Evolutionary conservation across 306 rosid genomes (phyloP).

Genomic region (Abrus pulchellus): DNA sequence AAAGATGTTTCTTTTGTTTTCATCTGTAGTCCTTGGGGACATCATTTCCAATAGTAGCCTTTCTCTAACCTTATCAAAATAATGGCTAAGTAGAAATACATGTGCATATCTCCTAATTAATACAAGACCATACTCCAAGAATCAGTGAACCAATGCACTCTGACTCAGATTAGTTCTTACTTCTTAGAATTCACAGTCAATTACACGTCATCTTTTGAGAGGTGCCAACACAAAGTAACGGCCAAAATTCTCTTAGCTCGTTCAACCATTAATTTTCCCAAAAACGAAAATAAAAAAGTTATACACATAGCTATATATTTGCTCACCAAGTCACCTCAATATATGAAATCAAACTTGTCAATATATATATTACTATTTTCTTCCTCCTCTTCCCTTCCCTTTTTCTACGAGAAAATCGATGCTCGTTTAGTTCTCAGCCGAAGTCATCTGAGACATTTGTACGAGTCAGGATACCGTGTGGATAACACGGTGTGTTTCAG

Average conservation of each 20-base stretch:
- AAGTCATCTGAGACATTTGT: conserved; percentile 63
- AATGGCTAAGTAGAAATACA: background rate
- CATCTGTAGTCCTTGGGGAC: background rate
- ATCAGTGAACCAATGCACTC: conserved; percentile 1
- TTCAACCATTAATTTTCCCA: conserved; percentile 43
- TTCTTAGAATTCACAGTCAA: conserved; percentile 10
- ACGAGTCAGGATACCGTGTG: conserved; percentile 67
- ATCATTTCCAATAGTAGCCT: too few relatives aligned
- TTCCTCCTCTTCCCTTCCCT: background rate
- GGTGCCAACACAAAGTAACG: conserved; percentile 15
- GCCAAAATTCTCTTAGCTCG: conserved; percentile 34
- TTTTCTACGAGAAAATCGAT: conserved; percentile 43
- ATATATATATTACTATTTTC: conserved; percentile 10
- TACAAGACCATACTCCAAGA: background rate
- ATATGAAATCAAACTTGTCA: conserved; percentile 18
- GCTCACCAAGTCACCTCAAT: background rate
- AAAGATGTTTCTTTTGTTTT: background rate
- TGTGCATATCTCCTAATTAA: background rate
- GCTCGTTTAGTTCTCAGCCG: conserved; percentile 11
- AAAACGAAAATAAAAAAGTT: background rate
- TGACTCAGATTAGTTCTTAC: background rate
- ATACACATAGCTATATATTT: conserved; percentile 18
- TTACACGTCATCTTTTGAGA: conserved; percentile 39
- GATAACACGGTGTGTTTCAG: conserved; percentile 78
- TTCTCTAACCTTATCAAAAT: background rate